Conservation (phyloP, 129 eudicot genomes). For the Mikania micrantha region DNA sequence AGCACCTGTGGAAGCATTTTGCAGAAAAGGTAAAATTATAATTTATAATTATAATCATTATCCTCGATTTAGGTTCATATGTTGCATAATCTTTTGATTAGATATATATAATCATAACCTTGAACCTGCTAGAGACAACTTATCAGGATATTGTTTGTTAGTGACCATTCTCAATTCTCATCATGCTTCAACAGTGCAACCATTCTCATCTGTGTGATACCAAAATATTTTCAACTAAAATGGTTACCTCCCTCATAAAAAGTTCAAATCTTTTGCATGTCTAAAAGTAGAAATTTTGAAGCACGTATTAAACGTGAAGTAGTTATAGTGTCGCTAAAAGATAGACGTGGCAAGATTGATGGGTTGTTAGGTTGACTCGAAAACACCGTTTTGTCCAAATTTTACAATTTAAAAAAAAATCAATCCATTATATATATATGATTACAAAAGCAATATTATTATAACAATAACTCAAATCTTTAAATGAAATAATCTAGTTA, state of each 20-base stretch:
- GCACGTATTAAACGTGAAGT: background rate
- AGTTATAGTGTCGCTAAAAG: background rate
- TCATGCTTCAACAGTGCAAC: no score
- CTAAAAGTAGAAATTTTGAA: background rate
- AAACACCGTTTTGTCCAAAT: background rate
- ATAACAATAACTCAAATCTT: background rate
- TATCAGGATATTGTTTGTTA: background rate
- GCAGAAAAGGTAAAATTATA: constrained; percentile 64
- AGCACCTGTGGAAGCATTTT: constrained; percentile 75
- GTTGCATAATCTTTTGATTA: background rate
- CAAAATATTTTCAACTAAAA: background rate
- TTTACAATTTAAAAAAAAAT: background rate
- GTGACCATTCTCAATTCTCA: no score
- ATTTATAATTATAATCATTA: background rate
- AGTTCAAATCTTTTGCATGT: no score
- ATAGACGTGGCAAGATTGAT: background rate
- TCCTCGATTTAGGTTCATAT: background rate
- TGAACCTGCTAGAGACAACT: background rate
- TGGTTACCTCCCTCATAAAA: background rate
- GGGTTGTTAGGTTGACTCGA: background rate
- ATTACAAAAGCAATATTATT: background rate
- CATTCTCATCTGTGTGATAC: background rate
- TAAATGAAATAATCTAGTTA: background rate
- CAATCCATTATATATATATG: background rate
- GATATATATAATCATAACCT: background rate